Evolutionary conservation across 495 filamentous ascomycete genomes (phyloP), one percentile per base, ranked within the genome.

Genomic region (Bathelium albidoporum): DNA sequence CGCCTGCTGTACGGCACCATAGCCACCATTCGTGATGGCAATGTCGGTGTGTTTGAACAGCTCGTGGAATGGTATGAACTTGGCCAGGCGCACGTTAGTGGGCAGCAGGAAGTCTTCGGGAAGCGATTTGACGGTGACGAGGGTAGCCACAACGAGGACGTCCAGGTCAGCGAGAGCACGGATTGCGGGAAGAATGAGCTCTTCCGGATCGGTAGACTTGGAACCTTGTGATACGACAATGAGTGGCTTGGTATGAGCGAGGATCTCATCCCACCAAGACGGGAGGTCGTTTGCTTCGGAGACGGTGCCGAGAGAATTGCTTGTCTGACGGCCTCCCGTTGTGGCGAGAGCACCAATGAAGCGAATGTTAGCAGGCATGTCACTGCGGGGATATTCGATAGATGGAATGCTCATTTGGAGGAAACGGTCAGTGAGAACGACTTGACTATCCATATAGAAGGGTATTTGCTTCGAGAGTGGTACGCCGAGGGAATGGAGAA

Each of bases 1-100:
- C 28, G 60, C 60, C 39, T 62, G 60, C 36, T 45, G 28, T 18
- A 62, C 44, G 12, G 36, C 60, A 29, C 60, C 60, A 31, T 62
- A 62, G 2, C 60, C 60, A 22, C 60, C 60, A 29, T 62, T 62
- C 41, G 60, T 43, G 32, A 62, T 29, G 22, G 39, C 60, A n/a
- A 62, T 22, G 60, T 41, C 60, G 0, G 60, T 62, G 39, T 62
- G 26, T 29, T 62, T 62, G 11, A 62, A 62, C 9, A 62, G 60
- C 60, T 62, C 60, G 32, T 62, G 36, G 39, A 62, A 62, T 18
- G 60, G 41, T 32, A 62, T 29, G 20, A 41, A 62, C 12, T 32
- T 45, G 3, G 60, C 60, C 9, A n/a, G 12, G 0, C 39, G 60
- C 22, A 45, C 60, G n/a, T 62, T 62, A 0, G 18, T 2, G 7